Conservation (phyloP, 768 basidiomycete genomes). For the Pisolithus microcarpus region DNA sequence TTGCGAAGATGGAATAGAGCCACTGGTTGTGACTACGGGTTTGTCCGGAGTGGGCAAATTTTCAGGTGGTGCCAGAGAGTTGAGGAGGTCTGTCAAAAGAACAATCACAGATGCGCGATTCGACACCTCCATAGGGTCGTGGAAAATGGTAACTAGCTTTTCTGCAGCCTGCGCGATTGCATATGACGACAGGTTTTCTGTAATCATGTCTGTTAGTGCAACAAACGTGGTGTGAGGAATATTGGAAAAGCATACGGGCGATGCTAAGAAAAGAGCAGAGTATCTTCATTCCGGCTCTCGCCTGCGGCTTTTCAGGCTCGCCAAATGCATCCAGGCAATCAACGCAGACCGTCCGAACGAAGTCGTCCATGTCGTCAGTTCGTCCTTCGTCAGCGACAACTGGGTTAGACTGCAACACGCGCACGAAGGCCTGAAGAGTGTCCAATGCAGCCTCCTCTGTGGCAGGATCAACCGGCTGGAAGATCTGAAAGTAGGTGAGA, state of each 20-base stretch:
- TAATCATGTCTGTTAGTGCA: conserved; percentile 4
- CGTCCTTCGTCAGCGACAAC: conserved; percentile 32
- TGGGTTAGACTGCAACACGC: conserved; percentile 54
- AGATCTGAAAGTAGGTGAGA: conserved; percentile 49
- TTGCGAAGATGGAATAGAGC: conserved; percentile 12
- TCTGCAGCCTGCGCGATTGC: conserved; percentile 64
- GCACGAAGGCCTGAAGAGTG: conserved; percentile 64
- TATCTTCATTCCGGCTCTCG: conserved; percentile 79
- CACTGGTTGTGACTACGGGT: conserved; percentile 26
- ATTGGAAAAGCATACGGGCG: conserved; percentile 51
- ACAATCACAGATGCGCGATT: conserved; percentile 61
- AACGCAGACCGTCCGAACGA: conserved; percentile 68
- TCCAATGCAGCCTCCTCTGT: conserved; percentile 72
- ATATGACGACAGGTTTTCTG: conserved; percentile 65
- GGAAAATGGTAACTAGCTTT: conserved; percentile 71
- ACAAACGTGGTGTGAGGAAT: not conserved
- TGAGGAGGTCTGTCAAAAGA: conserved; percentile 60
- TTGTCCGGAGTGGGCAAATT: not conserved
- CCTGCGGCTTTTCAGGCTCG: conserved; percentile 92
- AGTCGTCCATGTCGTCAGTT: conserved; percentile 37
- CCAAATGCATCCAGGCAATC: conserved; percentile 75
- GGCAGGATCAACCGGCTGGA: conserved; percentile 78
- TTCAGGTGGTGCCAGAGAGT: conserved; percentile 27
- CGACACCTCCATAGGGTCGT: conserved; percentile 58
- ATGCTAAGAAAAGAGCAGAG: conserved; percentile 72